These are phyloP conservation scores for Kuraishia cidri DNA, from an alignment of 805 yeast genomes.

Conservation along the genomic window DNA sequence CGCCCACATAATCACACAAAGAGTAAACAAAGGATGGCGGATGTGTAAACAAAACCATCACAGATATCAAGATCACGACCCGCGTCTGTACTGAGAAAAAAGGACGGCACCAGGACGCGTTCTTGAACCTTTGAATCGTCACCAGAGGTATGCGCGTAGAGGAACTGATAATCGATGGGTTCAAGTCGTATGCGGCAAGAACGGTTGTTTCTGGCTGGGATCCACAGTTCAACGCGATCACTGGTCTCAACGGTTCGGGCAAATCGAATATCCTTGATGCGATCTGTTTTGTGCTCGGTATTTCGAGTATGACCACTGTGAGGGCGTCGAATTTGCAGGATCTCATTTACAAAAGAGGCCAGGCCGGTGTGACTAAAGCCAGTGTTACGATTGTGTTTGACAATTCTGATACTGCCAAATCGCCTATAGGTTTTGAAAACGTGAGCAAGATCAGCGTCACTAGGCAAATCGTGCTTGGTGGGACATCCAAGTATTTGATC, in stretches of 20 bases:
- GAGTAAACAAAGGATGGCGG: too few species aligned
- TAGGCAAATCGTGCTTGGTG: constrained; percentile 85
- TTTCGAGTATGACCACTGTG: constrained; percentile 89
- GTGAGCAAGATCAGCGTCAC: constrained; percentile 80
- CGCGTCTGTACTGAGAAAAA: too few species aligned
- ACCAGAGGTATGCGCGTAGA: constrained; percentile 93
- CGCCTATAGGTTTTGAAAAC: constrained; percentile 85
- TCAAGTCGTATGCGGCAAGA: constrained; percentile 94
- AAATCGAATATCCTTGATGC: constrained; percentile 97
- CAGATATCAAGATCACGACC: too few species aligned
- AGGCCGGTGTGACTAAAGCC: constrained; percentile 96
- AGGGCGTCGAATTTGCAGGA: constrained; percentile 92
- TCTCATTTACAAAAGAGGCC: constrained; percentile 92
- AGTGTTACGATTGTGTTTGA: constrained; percentile 94
- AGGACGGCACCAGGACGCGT: too few species aligned
- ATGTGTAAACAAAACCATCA: too few species aligned
- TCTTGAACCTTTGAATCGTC: too few species aligned
- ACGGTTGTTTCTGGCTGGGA: constrained; percentile 97
- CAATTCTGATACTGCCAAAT: constrained; percentile 62
- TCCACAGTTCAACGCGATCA: constrained; percentile 91
- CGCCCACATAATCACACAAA: too few species aligned
- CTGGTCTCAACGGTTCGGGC: constrained; percentile 97
- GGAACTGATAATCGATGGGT: constrained; percentile 93
- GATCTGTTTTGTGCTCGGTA: constrained; percentile 96
- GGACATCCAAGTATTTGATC: constrained; percentile 83